These are phyloP conservation scores for Dendrobium nobile DNA, from an alignment of 106 monocot genomes.

Conservation along the genomic window DNA sequence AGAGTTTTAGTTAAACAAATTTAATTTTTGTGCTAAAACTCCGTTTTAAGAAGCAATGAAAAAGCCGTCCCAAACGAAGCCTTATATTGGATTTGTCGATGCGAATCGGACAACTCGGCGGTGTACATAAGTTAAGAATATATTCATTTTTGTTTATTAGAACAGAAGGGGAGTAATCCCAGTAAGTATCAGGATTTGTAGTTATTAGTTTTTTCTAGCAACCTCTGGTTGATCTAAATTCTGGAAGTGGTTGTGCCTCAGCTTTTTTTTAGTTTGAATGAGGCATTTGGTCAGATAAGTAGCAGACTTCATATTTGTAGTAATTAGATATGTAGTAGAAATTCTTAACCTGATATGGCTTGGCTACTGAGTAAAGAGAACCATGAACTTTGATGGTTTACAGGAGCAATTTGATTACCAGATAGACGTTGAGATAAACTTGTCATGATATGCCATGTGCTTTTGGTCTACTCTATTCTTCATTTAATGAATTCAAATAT, in stretches of 20 bases:
- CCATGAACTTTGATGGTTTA: not conserved
- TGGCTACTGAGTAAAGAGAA: not conserved
- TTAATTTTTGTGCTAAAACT: no score
- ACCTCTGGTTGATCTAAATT: not conserved
- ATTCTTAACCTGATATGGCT: not conserved
- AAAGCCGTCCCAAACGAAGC: no score
- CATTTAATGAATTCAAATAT: no score
- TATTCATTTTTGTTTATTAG: constrained; percentile 5
- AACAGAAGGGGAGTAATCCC: constrained; percentile 6
- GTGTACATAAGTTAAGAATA: constrained; percentile 37
- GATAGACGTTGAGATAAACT: not conserved
- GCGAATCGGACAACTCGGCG: not conserved
- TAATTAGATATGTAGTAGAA: not conserved
- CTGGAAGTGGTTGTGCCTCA: constrained; percentile 15
- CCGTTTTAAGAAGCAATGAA: no score
- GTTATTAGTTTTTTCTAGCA: constrained; percentile 1
- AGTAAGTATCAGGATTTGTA: not conserved
- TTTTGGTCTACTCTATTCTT: no score
- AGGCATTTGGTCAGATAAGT: constrained; percentile 5
- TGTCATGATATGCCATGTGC: no score
- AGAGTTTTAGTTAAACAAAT: no score
- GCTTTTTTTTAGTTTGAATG: constrained; percentile 28
- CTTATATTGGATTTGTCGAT: constrained; percentile 25
- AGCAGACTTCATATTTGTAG: not conserved
- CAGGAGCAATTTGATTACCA: no score